These are phyloP conservation scores for Candida arabinofermentans DNA, from an alignment of 805 yeast genomes.

Conservation along the genomic window DNA sequence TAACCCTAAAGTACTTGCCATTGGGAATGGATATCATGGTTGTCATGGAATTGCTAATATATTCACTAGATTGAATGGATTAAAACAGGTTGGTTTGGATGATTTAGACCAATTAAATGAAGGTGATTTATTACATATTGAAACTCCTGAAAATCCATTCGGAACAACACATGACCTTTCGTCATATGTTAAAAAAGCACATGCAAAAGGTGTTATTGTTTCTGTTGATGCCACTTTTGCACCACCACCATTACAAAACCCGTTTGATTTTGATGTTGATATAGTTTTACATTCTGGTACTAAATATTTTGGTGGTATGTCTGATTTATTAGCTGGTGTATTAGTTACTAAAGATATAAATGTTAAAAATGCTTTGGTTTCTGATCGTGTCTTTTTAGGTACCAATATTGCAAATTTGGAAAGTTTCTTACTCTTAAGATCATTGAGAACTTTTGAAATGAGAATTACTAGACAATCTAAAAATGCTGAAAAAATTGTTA, in stretches of 20 bases:
- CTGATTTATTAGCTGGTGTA: slow-evolving; percentile 82
- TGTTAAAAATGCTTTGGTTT: slow-evolving; percentile 42
- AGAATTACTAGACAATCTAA: slow-evolving; percentile 64
- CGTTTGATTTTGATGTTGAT: slow-evolving; percentile 82
- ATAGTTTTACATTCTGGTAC: slow-evolving; percentile 91
- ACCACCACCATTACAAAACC: slow-evolving; percentile 84
- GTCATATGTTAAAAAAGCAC: slow-evolving; percentile 66
- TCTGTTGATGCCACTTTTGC: slow-evolving; percentile 88
- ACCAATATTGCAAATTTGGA: slow-evolving; percentile 79
- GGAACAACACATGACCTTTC: slow-evolving; percentile 63
- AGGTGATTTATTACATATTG: slow-evolving; percentile 80
- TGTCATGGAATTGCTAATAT: slow-evolving; percentile 66
- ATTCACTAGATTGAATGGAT: slow-evolving; percentile 55
- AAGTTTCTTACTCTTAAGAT: slow-evolving; percentile 67
- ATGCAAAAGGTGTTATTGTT: slow-evolving; percentile 67
- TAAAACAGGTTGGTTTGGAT: slow-evolving; percentile 47
- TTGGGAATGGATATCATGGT: slow-evolving; percentile 86
- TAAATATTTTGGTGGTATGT: slow-evolving; percentile 94
- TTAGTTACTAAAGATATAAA: slow-evolving; percentile 57
- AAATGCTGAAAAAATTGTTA: slow-evolving; percentile 59
- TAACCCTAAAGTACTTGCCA: slow-evolving; percentile 68
- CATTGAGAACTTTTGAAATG: slow-evolving; percentile 75
- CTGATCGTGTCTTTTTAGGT: slow-evolving; percentile 71
- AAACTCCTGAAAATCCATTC: slow-evolving; percentile 85
- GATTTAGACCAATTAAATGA: slow-evolving; percentile 44